Base-by-base conservation (phyloP, 306 rosid genomes). In the Vigna radiata region DNA sequence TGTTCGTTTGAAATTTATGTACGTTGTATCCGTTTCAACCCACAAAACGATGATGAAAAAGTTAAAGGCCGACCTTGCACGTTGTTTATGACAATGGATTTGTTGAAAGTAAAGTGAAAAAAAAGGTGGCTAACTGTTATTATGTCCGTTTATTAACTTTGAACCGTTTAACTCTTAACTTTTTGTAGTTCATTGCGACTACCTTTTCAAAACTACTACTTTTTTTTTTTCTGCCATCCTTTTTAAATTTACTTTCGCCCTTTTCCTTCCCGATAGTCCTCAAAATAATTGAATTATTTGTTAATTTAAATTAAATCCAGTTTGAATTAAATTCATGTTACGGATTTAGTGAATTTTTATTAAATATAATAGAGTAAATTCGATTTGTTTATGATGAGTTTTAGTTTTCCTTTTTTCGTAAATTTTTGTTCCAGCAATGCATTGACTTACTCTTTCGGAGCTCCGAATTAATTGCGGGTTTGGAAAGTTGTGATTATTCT, bases 131-230 rank as follows among this genome's bases (percentile, higher is more conserved):
- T 8, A 5, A 17, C 2, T 21, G 14, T 63, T 44, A 43, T 69
- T 48, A 55, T 72, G 50, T 18, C 54, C 44, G 39, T 82, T 82
- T 77, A 58, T 15, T 17, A 39, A 71, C 56, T 70, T 58, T 47
- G 50, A 76, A 67, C 76, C 68, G 46, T 41, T 72, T 77, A 27
- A 44, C 3, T 29, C 54, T 70, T 81, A 61, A 69, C 81, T 70
- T 69, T 49, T 70, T 43, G 27, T 67, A 55, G 9, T 17, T 23
- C 60, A 18, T 61, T 21, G 75, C 76, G 5, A 5, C 77, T 29
- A 44, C 79, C 65, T 80, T 72, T 65, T n/a, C 50, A 73, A 72
- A 79, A 76, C 61, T 65, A 21, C 33, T n/a, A n/a, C n/a, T n/a
- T 25, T 29, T 29, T 29, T 1, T 41, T 66, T 43, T 65, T 18